Conservation (phyloP, 352 stramenopile species). For the Lagenidium sp. region DNA sequence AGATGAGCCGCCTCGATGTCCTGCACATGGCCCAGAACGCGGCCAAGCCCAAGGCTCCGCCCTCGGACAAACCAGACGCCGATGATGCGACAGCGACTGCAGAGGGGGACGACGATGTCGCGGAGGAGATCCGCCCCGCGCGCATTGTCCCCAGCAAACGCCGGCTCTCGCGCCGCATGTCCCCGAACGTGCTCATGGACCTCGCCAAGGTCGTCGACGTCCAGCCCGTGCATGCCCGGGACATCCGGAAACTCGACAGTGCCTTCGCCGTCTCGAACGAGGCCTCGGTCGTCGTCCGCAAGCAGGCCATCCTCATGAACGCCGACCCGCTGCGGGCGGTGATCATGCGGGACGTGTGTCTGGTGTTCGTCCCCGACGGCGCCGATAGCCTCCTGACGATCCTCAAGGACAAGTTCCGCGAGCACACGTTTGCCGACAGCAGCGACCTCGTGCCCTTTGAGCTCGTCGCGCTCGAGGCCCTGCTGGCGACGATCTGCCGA, state of each 20-base stretch:
- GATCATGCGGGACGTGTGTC: constrained; percentile 25
- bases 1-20: constrained; percentile 55
- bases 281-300: constrained; percentile 25
- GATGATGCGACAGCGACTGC: background rate
- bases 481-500: constrained; percentile 41
- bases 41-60: constrained; percentile 3
- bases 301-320: constrained; percentile 38
- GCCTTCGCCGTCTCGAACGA: constrained; percentile 23
- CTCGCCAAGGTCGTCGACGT: constrained; percentile 15
- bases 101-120: background rate
- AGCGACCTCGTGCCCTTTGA: constrained; percentile 13
- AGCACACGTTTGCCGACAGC: constrained; percentile 4
- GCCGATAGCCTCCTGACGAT: constrained; percentile 29
- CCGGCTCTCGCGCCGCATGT: background rate
- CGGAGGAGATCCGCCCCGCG: background rate
- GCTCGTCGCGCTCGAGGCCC: constrained; percentile 30
- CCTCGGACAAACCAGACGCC: background rate
- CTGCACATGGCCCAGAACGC: constrained; percentile 53
- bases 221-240: constrained; percentile 34
- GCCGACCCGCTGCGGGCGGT: constrained; percentile 35
- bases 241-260: constrained; percentile 30
- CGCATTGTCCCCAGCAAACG: background rate
- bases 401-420: constrained; percentile 31
- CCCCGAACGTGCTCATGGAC: background rate
- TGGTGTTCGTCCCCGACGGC: constrained; percentile 38